These are phyloP conservation scores for Coffea humblotiana DNA, from an alignment of 305 asterid genomes.

Conservation along the genomic window DNA sequence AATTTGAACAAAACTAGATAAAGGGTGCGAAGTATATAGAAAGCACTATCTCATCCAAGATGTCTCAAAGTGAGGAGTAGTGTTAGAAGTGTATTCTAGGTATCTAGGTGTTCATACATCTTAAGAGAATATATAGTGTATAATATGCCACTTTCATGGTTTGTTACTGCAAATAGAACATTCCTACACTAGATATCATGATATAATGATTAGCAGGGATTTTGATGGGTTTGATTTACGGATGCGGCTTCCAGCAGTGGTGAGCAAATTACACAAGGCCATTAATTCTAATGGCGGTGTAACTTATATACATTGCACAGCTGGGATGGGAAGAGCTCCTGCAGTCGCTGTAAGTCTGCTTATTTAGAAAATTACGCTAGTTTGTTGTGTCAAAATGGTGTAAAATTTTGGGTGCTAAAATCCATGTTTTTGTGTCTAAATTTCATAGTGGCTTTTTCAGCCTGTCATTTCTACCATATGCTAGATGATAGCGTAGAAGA, in stretches of 20 bases:
- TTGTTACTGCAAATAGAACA: background rate
- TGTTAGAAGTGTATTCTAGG: background rate
- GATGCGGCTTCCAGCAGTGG: constrained; percentile 82
- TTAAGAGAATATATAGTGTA: background rate
- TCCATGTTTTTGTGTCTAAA: background rate
- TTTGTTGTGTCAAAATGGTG: background rate
- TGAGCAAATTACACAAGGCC: constrained; percentile 74
- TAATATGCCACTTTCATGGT: background rate
- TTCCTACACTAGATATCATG: background rate
- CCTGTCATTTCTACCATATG: too few species aligned
- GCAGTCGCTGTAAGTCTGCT: constrained; percentile 67
- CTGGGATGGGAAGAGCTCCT: constrained; percentile 99
- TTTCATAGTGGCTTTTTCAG: too few species aligned
- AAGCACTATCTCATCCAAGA: background rate
- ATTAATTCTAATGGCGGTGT: constrained; percentile 75
- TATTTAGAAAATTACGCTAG: too few species aligned
- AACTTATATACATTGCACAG: constrained; percentile 93
- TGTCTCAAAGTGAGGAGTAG: background rate
- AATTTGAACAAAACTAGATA: too few species aligned
- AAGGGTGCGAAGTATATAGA: background rate
- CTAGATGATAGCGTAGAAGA: too few species aligned
- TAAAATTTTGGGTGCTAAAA: background rate
- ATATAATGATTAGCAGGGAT: constrained; percentile 58
- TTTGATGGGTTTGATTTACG: constrained; percentile 92
- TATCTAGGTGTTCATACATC: background rate